Percentiles rank a stretch among this genome's conserved stretches.
phyloP scores from a whole-genome alignment of 768 basidiomycete species.

The Russula virescens region DNA sequence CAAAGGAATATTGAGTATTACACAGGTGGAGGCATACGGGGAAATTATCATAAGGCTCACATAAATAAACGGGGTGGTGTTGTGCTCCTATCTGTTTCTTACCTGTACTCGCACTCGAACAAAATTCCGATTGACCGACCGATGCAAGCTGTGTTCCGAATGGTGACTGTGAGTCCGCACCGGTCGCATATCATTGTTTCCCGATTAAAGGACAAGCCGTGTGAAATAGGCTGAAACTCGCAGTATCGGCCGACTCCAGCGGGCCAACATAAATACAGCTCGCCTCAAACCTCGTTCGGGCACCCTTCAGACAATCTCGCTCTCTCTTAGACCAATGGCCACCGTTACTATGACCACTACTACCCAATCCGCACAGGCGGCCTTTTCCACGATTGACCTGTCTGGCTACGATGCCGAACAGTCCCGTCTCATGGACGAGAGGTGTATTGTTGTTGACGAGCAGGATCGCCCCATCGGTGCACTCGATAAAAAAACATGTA shows the following conservation, averaged over 20 bases:
- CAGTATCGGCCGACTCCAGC: background rate
- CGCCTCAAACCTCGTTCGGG: background rate
- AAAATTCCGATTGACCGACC: background rate
- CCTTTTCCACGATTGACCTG: slow-evolving; percentile 69
- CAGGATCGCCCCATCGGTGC: slow-evolving; percentile 81
- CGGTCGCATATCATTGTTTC: background rate
- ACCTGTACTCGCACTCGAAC: background rate
- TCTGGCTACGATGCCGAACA: slow-evolving; percentile 87
- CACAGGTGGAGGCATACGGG: slow-evolving; percentile 58
- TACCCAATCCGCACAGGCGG: slow-evolving; percentile 22
- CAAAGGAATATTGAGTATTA: slow-evolving; percentile 59
- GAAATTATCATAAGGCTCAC: slow-evolving; percentile 40
- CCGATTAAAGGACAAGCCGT: background rate
- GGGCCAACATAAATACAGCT: slow-evolving; percentile 15
- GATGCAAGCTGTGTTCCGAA: slow-evolving; percentile 1
- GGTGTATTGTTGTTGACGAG: slow-evolving; percentile 88
- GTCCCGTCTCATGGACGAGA: slow-evolving; percentile 92
- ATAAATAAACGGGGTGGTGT: slow-evolving; percentile 23
- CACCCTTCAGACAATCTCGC: background rate
- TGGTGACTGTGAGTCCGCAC: slow-evolving; percentile 16
- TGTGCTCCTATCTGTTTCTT: too few relatives aligned
- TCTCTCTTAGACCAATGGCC: slow-evolving; percentile 26
- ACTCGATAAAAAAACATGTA: slow-evolving; percentile 94
- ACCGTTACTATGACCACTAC: slow-evolving; percentile 49
- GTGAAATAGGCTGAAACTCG: slow-evolving; percentile 9